phyloP scores from a whole-genome alignment of 2,329 filamentous ascomycete genomes.

The Aspergillus phoenicis region DNA sequence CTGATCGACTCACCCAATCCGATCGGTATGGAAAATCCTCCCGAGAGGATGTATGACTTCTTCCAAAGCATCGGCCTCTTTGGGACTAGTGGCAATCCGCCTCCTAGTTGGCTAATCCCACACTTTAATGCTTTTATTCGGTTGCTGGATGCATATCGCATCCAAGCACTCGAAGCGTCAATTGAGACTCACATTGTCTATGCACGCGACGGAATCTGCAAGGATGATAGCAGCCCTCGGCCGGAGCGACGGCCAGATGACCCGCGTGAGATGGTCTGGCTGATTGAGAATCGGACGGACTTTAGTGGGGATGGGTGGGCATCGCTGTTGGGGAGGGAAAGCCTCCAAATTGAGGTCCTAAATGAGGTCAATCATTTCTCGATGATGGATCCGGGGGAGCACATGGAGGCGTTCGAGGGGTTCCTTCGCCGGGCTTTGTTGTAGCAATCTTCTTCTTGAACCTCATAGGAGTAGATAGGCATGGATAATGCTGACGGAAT shows the following conservation, averaged over 20 bases:
- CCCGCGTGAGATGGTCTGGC: conserved; percentile 51
- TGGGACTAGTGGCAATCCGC: conserved; percentile 46
- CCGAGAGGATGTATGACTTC: conserved; percentile 54
- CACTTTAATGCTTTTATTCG: conserved; percentile 55
- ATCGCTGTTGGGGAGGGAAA: conserved; percentile 41
- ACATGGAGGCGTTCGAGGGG: not conserved
- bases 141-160: conserved; percentile 48
- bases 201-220: conserved; percentile 51
- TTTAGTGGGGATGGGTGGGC: conserved; percentile 53
- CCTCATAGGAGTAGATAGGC: not conserved
- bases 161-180: conserved; percentile 28
- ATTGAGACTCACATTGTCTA: conserved; percentile 45
- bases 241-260: conserved; percentile 46
- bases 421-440: not conserved
- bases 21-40: conserved; percentile 67
- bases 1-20: conserved; percentile 69
- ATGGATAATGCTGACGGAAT: not conserved
- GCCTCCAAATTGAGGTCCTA: conserved; percentile 34
- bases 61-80: conserved; percentile 51
- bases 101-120: conserved; percentile 52
- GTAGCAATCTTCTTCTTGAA: not conserved
- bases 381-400: conserved; percentile 24
- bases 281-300: conserved; percentile 50
- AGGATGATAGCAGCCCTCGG: conserved; percentile 33
- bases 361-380: conserved; percentile 38